phyloP scores from a whole-genome alignment of 306 rosid species.

The Vigna trinervia region DNA sequence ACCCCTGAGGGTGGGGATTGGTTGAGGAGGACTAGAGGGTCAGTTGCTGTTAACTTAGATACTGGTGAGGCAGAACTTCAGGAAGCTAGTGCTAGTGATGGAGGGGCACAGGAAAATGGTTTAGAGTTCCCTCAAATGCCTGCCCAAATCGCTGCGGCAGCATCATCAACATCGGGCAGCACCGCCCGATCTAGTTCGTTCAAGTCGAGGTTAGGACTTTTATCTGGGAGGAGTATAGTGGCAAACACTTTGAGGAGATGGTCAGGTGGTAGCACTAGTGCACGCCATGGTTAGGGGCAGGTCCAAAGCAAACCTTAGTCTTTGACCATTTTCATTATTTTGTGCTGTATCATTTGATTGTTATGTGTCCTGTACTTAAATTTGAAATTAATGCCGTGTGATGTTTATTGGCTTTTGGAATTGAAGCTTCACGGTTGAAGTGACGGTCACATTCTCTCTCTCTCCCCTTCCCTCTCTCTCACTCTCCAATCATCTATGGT shows the following conservation, averaged over 20 bases:
- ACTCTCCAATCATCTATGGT: constrained; percentile 2
- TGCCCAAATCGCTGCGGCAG: constrained; percentile 43
- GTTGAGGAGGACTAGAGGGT: constrained; percentile 70
- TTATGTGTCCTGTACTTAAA: constrained; percentile 48
- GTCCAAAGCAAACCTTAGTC: constrained; percentile 43
- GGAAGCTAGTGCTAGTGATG: constrained; percentile 89
- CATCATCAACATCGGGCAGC: constrained; percentile 58
- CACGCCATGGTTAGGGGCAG: constrained; percentile 59
- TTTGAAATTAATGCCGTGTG: constrained; percentile 61
- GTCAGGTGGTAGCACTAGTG: constrained; percentile 68
- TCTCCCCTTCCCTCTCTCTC: background rate
- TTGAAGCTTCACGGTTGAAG: constrained; percentile 65
- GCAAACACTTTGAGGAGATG: constrained; percentile 86
- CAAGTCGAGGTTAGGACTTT: constrained; percentile 81
- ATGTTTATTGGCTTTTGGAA: constrained; percentile 56
- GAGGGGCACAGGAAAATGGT: constrained; percentile 73
- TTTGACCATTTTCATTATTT: constrained; percentile 47
- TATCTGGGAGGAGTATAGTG: constrained; percentile 71
- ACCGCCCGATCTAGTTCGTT: constrained; percentile 65
- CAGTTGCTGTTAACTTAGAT: constrained; percentile 87
- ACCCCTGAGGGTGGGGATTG: constrained; percentile 84
- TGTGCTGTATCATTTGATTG: constrained; percentile 58
- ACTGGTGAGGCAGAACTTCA: constrained; percentile 69
- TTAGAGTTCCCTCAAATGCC: constrained; percentile 63
- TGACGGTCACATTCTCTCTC: constrained; percentile 22